These are phyloP conservation scores for Helotiales sp. DNA, from an alignment of 2,329 filamentous ascomycete genomes.

Conservation along the genomic window DNA sequence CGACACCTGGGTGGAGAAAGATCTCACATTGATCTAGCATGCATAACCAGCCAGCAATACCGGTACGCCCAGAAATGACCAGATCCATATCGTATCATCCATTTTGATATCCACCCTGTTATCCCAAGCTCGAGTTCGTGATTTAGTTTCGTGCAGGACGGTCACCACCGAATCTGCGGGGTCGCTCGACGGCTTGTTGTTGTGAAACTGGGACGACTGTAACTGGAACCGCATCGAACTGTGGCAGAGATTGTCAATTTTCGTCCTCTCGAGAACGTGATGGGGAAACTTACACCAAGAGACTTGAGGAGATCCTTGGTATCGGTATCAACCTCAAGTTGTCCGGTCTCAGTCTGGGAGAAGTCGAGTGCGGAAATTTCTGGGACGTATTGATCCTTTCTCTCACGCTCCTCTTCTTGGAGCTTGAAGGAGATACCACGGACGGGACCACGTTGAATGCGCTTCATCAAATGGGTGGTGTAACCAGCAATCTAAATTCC, in stretches of 20 bases:
- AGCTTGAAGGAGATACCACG: conserved; percentile 99
- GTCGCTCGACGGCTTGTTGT: conserved; percentile 81
- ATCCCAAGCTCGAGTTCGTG: conserved; percentile 16
- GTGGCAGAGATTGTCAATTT: conserved; percentile 36
- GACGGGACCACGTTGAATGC: conserved; percentile 98
- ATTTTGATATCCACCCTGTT: conserved; percentile 19
- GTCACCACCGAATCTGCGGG: conserved; percentile 73
- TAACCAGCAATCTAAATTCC: conserved; percentile 82
- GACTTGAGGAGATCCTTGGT: conserved; percentile 99
- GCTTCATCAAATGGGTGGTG: conserved; percentile 99
- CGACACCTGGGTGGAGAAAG: conserved; percentile 79
- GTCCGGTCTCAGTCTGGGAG: conserved; percentile 89
- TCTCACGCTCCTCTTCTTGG: conserved; percentile 99
- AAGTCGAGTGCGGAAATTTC: conserved; percentile 99
- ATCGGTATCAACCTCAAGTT: conserved; percentile 93
- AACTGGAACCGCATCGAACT: conserved; percentile 98
- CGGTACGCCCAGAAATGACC: conserved; percentile 34
- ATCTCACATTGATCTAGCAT: conserved; percentile 60
- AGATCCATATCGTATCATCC: conserved; percentile 28
- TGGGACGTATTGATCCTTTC: conserved; percentile 99
- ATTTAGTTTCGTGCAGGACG: conserved; percentile 51
- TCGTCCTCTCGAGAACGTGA: background rate
- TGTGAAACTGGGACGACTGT: conserved; percentile 91
- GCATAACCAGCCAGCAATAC: conserved; percentile 35
- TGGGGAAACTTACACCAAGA: conserved; percentile 78